Base-by-base conservation (phyloP, 2,329 filamentous ascomycete genomes). In the Phialemoniopsis sp. region DNA sequence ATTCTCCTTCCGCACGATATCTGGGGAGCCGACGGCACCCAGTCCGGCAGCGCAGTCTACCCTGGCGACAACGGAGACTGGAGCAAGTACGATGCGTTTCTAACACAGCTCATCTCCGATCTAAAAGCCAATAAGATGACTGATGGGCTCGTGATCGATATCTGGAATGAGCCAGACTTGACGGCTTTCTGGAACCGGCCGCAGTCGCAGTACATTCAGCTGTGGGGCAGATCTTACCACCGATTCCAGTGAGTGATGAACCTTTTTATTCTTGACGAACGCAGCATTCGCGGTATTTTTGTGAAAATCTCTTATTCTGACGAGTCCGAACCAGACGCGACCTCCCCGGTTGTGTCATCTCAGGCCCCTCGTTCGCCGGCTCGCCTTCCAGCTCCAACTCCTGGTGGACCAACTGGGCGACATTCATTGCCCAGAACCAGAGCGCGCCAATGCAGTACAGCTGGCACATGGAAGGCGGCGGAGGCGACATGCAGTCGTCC, bases 141-240 rank as follows among this genome's bases (percentile, higher is more conserved):
- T 15, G 53, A 54, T 1, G 62, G 58, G 0, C 45, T 76, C 0
- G 56, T 69, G 1, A 53, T 69, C 9, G 73, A 77, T 37, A 64
- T 74, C 29, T 77, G 73, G 73, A 77, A 77, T 40, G 73, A 77
- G 52, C 68, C 73, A 0, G 72, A 76, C 39, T 14, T 53, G 9
- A 41, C 46, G 9, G 32, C 10, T 4, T 53, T 50, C 34, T 73
- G 69, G 58, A 63, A 62, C 53, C 53, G 65, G 4, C 34, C 44
- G 2, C 56, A 59, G 45, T 19, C 54, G 12, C 68, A 72, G 41
- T 72, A 55, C 37, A 41, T 71, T 9, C 49, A 67, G 32, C 50
- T 67, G 32, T 71, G 62, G 51, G 53, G 42, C 8, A 36, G 45
- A 8, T 35, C 42, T 7, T 43, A 45, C 32, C 33, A 43, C 15